These are phyloP conservation scores for Rosa persica DNA, from an alignment of 306 rosid species.

Conservation along the genomic window DNA sequence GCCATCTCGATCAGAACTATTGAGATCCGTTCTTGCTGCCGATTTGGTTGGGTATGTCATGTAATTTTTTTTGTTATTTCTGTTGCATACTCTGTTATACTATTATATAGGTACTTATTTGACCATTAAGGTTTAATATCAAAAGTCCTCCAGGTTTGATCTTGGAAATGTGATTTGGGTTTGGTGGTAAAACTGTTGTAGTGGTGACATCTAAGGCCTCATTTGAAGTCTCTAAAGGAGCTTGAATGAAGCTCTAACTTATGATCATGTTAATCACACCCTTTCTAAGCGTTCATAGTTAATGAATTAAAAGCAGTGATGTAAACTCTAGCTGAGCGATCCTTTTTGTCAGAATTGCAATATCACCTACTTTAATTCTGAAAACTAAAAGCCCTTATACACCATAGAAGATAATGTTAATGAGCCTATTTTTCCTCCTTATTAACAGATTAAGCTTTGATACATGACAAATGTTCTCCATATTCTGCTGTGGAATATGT, in stretches of 20 bases:
- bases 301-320: not conserved
- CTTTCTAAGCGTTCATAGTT: not conserved
- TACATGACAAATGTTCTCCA: not conserved
- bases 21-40: constrained; percentile 93
- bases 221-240: not conserved
- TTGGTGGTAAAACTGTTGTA: not conserved
- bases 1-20: constrained; percentile 80
- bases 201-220: constrained; percentile 1
- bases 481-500: not conserved
- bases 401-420: not conserved
- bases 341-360: constrained; percentile 1
- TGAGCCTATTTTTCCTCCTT: constrained; percentile 9
- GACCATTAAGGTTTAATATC: not conserved
- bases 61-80: constrained; percentile 14
- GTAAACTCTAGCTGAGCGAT: not conserved
- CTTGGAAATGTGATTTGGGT: not conserved
- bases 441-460: constrained; percentile 1
- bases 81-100: not conserved
- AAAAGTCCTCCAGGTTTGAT: constrained; percentile 3
- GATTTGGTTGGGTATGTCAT: constrained; percentile 90
- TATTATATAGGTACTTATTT: not conserved
- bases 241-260: not conserved
- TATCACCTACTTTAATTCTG: not conserved
- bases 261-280: not conserved
- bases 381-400: not conserved